Base-by-base conservation (phyloP, 208 protist genomes). In the Kentomonas sorsogonicus region DNA sequence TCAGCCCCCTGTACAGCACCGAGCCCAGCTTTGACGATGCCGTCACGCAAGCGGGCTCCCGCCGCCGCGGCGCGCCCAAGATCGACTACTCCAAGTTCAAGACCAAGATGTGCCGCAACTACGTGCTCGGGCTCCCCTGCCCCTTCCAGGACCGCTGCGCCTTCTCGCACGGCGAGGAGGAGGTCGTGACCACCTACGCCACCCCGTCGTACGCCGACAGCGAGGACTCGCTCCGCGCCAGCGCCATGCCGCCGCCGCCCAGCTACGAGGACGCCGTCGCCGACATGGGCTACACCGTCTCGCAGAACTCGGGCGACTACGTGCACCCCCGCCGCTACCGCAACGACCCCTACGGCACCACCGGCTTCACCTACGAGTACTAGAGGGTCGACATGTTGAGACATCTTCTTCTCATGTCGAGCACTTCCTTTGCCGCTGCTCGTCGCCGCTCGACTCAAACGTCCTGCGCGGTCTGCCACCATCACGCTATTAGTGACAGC, bases 81-180 rank as follows among this genome's bases (percentile, higher is more conserved):
- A 88, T 93, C 13, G 88, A 92, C 56, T 69, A 73, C 60, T 75
- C 61, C 58, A 94, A 94, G 71, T 85, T 77, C 60, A 86, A 86
- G 62, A 92, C 85, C 26, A 89, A 86, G 64, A 59, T 83, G 65
- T 94, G 88, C 76, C 76, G 80, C 69, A 86, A 92, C 75, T 94
- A 66, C 53, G 20, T 70, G 15, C 61, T 76, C 40, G 79, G 85
- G 22, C 20, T 75, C 10, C 54, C 55, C 20, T 94, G 88, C 69
- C 76, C 79, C 1, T 94, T 91, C 47, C 84, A 74, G 7, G 74
- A 86, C 23, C 69, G 63, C 51, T 94, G 88, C 56, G 88, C 83
- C 46, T 94, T 94, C 51, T 87, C 83, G 7, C 88, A 94, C 66
- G 41, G 20, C 10, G 29, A 46, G 51, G 25, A 44, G 40, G 36